Conservation (phyloP, 805 yeast genomes). For the Priceomyces fermenticarens region DNA sequence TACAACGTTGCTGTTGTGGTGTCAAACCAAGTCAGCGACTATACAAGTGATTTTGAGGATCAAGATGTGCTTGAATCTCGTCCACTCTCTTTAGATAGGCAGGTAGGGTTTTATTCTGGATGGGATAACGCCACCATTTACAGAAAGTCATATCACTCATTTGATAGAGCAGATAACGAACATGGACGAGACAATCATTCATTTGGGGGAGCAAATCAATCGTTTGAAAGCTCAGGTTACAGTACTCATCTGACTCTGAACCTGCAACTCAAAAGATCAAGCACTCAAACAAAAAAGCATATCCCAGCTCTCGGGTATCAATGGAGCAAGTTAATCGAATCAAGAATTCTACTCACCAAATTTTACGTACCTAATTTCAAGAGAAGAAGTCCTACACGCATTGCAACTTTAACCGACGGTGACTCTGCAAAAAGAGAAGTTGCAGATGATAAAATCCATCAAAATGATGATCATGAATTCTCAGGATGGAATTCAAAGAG, state of each 20-base stretch:
- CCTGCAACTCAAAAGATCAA: not conserved
- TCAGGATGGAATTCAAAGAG: constrained; percentile 26
- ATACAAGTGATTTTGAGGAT: constrained; percentile 26
- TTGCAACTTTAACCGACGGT: not conserved
- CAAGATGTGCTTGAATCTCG: constrained; percentile 10
- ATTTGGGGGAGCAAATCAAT: no score
- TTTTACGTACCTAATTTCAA: constrained; percentile 22
- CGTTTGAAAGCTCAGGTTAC: no score
- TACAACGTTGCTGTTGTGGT: constrained; percentile 60
- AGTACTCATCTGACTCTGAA: no score
- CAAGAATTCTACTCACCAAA: constrained; percentile 26
- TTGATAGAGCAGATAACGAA: no score
- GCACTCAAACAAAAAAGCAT: constrained; percentile 14
- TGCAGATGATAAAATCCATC: not conserved
- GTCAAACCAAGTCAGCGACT: constrained; percentile 79
- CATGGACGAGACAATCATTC: no score
- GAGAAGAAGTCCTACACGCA: not conserved
- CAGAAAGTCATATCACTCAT: constrained; percentile 5
- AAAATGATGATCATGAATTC: not conserved
- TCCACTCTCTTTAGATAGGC: constrained; percentile 54
- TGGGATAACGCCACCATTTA: constrained; percentile 55
- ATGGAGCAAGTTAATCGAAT: constrained; percentile 26
- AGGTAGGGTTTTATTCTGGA: constrained; percentile 70
- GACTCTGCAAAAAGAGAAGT: not conserved
- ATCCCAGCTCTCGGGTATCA: constrained; percentile 34